Evolutionary conservation across 257 asterid genomes (phyloP).

Genomic region (Solanum tarapatanum): DNA sequence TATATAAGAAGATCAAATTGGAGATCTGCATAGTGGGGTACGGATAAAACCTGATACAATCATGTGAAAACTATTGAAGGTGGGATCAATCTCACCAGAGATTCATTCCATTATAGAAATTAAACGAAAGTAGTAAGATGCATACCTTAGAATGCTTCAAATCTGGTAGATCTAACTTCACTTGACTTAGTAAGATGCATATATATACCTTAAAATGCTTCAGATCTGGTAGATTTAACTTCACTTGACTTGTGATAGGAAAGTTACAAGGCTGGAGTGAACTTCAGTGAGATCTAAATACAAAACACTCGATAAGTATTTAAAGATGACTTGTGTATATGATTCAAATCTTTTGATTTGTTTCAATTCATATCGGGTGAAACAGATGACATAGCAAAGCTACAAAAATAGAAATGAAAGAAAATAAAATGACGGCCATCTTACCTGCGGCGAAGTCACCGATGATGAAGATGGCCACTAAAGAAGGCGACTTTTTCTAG

Average conservation of each 20-base stretch:
- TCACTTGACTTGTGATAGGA: neutral
- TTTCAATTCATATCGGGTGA: neutral
- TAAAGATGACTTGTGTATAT: too few relatives aligned
- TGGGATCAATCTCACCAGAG: neutral
- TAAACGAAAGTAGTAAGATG: neutral
- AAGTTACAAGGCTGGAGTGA: neutral
- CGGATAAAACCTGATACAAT: neutral
- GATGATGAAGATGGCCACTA: neutral
- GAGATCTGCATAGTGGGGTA: neutral
- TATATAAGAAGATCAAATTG: too few relatives aligned
- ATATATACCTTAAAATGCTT: neutral
- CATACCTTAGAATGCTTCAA: neutral
- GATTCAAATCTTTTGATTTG: neutral
- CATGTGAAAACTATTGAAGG: neutral
- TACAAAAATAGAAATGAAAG: neutral
- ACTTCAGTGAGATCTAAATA: neutral
- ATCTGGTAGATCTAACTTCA: neutral
- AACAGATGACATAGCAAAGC: neutral
- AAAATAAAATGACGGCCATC: neutral
- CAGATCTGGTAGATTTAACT: neutral
- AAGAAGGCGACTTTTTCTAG: neutral
- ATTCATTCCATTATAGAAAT: too few relatives aligned
- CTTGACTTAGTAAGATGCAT: neutral
- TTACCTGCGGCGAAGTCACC: neutral
- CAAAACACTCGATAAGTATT: too few relatives aligned